Evolutionary conservation across 2,329 filamentous ascomycete genomes (phyloP), one percentile per base, ranked within the genome.

Genomic region (Cladosporium sp.): DNA sequence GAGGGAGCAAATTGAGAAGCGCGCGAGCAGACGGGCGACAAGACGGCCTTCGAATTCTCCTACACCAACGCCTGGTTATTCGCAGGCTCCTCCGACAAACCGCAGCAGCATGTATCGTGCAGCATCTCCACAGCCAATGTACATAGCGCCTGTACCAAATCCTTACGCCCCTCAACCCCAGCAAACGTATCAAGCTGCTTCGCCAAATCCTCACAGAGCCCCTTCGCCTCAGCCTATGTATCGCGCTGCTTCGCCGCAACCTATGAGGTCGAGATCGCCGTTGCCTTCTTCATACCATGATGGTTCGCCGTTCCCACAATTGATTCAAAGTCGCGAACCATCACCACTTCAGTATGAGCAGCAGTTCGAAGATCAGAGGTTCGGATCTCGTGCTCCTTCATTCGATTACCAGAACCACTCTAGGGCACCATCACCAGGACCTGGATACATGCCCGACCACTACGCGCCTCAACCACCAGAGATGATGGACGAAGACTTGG

Each of bases 221-320:
- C 21, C 54, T 7, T 34, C 54, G 30, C 63, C 77, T 21, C 70
- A 76, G 36, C 67, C 64, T 73, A 58, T 58, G 16, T 76, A 78
- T 54, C 74, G 76, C 68, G 76, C 76, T 56, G 75, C 48, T 30
- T 56, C 59, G 5, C 82, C 80, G 14, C 75, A 75, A 36, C 76
- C 77, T 36, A 74, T 75, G 70, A 70, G 76, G 75, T 77, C 73
- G 43, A 76, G 72, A 66, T 86, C 81, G 71, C 83, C 78, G 67
- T 76, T 75, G 70, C 79, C 70, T 70, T 64, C 46, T 64, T 74
- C 65, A 71, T 76, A 76, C 66, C 72, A 76, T 48, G 73, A 76
- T 67, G 74, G 73, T 2, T 75, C 74, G 21, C 69, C 72, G 7
- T 76, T 73, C 65, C 74, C 73, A 13, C 74, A 75, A 63, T 62